These are phyloP conservation scores for Cutaneotrichosporon cavernicola DNA, from an alignment of 1,284 basidiomycete genomes.

Conservation along the genomic window DNA sequence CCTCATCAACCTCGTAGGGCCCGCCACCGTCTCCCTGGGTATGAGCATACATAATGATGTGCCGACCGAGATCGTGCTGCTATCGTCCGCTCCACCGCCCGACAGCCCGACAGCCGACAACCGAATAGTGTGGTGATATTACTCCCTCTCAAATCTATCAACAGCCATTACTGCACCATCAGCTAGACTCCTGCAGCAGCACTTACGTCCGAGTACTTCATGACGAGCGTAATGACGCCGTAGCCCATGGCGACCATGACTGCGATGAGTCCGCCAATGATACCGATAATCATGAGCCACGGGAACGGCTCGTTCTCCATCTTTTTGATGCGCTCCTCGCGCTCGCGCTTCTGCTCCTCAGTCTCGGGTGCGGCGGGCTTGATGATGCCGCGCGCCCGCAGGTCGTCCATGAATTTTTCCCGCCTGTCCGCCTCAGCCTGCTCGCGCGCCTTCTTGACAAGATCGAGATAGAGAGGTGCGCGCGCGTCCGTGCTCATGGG, in stretches of 20 bases:
- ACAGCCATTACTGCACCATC: neutral
- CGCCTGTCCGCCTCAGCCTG: conserved; percentile 30
- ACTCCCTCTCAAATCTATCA: conserved; percentile 4
- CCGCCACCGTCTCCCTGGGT: neutral
- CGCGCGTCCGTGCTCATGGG: conserved; percentile 62
- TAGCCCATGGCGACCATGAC: conserved; percentile 5
- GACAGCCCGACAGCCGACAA: conserved; percentile 1
- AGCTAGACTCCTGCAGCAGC: neutral
- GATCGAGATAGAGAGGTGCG: conserved; percentile 37
- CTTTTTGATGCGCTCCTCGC: conserved; percentile 11
- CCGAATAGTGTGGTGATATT: conserved; percentile 2
- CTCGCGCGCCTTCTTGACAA: conserved; percentile 36
- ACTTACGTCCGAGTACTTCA: conserved; percentile 14
- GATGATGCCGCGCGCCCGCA: conserved; percentile 28
- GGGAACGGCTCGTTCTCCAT: conserved; percentile 16
- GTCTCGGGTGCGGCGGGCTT: conserved; percentile 18
- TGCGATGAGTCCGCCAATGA: conserved; percentile 8
- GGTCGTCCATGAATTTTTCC: conserved; percentile 38
- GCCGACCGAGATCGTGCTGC: conserved; percentile 4
- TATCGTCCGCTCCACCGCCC: neutral
- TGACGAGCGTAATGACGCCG: neutral
- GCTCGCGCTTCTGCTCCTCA: conserved; percentile 9
- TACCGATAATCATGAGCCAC: conserved; percentile 1
- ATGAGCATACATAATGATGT: conserved; percentile 15
- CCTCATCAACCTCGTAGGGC: neutral